These are phyloP conservation scores for Diaporthe nobilis DNA, from an alignment of 2,329 filamentous ascomycete genomes.

Conservation along the genomic window DNA sequence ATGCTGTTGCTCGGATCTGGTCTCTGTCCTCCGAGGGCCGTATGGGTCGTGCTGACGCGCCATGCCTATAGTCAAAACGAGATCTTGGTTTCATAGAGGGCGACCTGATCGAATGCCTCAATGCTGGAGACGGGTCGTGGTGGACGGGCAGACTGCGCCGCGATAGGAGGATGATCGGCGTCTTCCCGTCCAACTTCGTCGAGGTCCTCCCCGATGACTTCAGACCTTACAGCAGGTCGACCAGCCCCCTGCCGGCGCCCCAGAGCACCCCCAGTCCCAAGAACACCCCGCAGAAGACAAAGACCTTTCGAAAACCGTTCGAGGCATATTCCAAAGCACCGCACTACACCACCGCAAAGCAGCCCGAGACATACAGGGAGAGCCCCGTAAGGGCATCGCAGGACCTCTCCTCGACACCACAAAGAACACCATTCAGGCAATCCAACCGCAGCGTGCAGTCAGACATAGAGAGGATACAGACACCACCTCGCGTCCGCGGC, in stretches of 20 bases:
- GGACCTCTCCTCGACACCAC: constrained; percentile 46
- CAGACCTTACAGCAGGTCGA: constrained; percentile 77
- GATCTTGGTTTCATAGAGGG: constrained; percentile 98
- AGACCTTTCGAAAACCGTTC: constrained; percentile 76
- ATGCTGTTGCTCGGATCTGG: not conserved
- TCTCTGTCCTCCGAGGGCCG: not conserved
- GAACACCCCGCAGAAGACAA: constrained; percentile 71
- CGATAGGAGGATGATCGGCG: constrained; percentile 89
- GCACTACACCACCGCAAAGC: constrained; percentile 75
- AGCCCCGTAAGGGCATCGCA: constrained; percentile 53
- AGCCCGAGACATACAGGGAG: constrained; percentile 69
- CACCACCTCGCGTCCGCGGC: constrained; percentile 50
- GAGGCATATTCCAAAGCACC: constrained; percentile 77
- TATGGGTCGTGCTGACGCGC: constrained; percentile 45
- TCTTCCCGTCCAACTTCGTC: constrained; percentile 98
- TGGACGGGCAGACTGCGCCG: constrained; percentile 95
- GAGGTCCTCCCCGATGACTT: constrained; percentile 89
- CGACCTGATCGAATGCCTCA: constrained; percentile 97
- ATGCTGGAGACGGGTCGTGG: constrained; percentile 97
- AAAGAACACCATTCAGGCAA: constrained; percentile 18
- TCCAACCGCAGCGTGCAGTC: constrained; percentile 44
- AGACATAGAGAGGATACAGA: constrained; percentile 48
- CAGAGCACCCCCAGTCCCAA: constrained; percentile 69
- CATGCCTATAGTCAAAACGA: constrained; percentile 77
- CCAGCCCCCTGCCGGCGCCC: constrained; percentile 69